These are phyloP conservation scores for Phytopythium mirpurense DNA, from an alignment of 352 stramenopile species.

Conservation along the genomic window DNA sequence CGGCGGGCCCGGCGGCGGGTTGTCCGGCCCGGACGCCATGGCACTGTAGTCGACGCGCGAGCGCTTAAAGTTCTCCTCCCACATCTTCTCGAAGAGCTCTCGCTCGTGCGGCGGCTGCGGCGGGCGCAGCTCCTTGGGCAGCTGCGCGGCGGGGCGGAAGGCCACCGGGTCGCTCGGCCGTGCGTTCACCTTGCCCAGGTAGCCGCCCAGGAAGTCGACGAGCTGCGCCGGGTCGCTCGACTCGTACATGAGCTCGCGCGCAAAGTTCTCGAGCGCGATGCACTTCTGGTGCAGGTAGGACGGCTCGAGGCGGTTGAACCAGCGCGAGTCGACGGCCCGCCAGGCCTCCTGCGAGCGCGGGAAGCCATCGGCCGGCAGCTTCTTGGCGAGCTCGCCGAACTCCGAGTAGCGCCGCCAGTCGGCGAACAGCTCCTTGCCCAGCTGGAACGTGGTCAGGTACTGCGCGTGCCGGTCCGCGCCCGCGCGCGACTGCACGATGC, in stretches of 20 bases:
- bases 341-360: constrained; percentile 61
- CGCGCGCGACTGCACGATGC: constrained; percentile 79
- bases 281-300: constrained; percentile 87
- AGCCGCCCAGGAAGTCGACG: constrained; percentile 82
- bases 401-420: constrained; percentile 88
- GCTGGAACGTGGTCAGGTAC: constrained; percentile 84
- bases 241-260: constrained; percentile 88
- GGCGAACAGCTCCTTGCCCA: constrained; percentile 80
- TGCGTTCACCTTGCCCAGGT: constrained; percentile 71
- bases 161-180: constrained; percentile 55
- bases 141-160: constrained; percentile 63
- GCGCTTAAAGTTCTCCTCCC: constrained; percentile 95
- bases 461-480: constrained; percentile 79
- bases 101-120: constrained; percentile 92
- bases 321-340: constrained; percentile 73
- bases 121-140: constrained; percentile 86
- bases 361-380: constrained; percentile 48
- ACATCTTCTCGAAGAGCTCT: constrained; percentile 96
- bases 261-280: constrained; percentile 84
- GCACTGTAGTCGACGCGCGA: constrained; percentile 77
- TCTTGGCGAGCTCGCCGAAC: constrained; percentile 83
- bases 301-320: constrained; percentile 85
- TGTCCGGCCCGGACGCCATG: constrained; percentile 12
- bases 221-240: constrained; percentile 61
- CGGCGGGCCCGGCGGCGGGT: no score